These are phyloP conservation scores for Backusella westeae DNA, from an alignment of 192 early-diverging fungal species.

Conservation along the genomic window DNA sequence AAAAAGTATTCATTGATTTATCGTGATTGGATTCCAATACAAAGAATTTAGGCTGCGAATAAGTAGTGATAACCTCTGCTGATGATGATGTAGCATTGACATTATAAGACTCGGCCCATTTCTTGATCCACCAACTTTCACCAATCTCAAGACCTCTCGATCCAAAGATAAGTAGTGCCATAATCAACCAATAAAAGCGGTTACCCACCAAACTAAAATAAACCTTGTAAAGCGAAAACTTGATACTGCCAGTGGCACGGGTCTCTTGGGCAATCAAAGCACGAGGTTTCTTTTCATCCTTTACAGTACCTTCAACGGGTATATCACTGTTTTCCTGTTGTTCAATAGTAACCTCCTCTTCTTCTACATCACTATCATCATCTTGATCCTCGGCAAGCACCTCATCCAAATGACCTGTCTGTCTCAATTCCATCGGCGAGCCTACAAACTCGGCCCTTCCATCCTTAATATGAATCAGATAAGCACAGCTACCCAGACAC, in stretches of 20 bases:
- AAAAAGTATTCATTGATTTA: neutral
- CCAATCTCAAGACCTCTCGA: conserved; percentile 47
- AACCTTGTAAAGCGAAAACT: conserved; percentile 65
- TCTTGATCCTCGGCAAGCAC: conserved; percentile 36
- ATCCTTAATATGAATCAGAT: conserved; percentile 49
- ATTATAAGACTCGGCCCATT: conserved; percentile 46
- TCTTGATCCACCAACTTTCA: conserved; percentile 67
- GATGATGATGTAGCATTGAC: neutral
- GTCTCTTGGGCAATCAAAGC: conserved; percentile 48
- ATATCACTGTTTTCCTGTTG: neutral
- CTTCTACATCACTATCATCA: conserved; percentile 13
- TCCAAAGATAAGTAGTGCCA: conserved; percentile 39
- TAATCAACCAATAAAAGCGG: conserved; percentile 56
- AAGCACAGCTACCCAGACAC: conserved; percentile 53
- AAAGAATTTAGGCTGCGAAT: neutral
- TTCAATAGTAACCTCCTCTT: neutral
- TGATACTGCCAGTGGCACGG: conserved; percentile 79
- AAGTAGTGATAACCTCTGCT: neutral
- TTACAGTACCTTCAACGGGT: neutral
- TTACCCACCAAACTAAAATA: conserved; percentile 73
- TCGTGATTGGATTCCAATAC: neutral
- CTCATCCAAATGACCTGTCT: conserved; percentile 24
- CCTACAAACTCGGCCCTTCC: conserved; percentile 45
- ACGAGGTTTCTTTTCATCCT: conserved; percentile 28
- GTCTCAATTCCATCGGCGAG: conserved; percentile 23